phyloP scores from a whole-genome alignment of 352 stramenopile species.

The Pythium apleroticum region DNA sequence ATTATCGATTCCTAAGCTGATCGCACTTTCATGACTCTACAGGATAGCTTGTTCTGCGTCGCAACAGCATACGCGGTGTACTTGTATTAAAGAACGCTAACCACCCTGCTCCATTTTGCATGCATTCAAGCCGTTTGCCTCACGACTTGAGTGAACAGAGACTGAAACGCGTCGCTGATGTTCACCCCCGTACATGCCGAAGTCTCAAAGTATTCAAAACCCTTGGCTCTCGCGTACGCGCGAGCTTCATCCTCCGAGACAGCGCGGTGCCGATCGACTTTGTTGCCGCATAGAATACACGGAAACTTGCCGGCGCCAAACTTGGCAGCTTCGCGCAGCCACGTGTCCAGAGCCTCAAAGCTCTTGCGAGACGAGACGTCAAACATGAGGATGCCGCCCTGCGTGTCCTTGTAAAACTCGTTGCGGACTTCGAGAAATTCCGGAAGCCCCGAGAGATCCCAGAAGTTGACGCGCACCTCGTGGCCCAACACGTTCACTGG shows the following conservation, averaged over 20 bases:
- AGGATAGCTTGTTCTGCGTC: conserved; percentile 90
- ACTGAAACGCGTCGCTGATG: conserved; percentile 85
- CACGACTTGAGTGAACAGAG: conserved; percentile 72
- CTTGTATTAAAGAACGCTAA: conserved; percentile 57
- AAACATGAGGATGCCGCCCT: conserved; percentile 75
- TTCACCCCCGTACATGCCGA: conserved; percentile 87
- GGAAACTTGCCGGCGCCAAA: conserved; percentile 88
- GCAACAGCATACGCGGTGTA: conserved; percentile 89
- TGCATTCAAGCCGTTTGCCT: conserved; percentile 35
- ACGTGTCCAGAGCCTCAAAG: conserved; percentile 86
- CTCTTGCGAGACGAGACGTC: conserved; percentile 72
- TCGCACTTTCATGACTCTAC: not conserved
- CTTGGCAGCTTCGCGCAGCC: conserved; percentile 87
- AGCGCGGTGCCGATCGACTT: conserved; percentile 76
- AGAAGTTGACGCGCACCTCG: conserved; percentile 93
- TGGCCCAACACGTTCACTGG: conserved; percentile 68
- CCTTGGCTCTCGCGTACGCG: conserved; percentile 69
- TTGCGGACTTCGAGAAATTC: conserved; percentile 96
- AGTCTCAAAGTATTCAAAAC: conserved; percentile 92
- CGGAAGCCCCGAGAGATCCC: conserved; percentile 90
- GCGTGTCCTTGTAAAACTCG: conserved; percentile 96
- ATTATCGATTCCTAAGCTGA: not conserved
- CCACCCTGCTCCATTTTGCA: not conserved
- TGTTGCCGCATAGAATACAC: conserved; percentile 91
- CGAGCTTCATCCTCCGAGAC: conserved; percentile 82